phyloP scores from a whole-genome alignment of 1,284 basidiomycete genomes.

The Mycena sp. region DNA sequence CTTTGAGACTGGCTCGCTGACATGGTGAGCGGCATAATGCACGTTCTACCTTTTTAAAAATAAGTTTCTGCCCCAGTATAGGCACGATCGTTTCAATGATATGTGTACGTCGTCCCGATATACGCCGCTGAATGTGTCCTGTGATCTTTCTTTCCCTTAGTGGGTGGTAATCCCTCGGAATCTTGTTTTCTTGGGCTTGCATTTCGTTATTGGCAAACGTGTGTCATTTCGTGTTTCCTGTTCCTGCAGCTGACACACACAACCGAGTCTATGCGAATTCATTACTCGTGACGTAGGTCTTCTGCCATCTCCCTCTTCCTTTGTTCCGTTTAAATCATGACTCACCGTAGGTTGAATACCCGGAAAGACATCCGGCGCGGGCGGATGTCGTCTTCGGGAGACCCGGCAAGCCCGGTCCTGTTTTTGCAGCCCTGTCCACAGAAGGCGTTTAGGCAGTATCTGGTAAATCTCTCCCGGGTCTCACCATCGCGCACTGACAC shows the following conservation, averaged over 20 bases:
- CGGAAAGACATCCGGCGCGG: constrained; percentile 7
- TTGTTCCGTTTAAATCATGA: not conserved
- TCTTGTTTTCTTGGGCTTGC: constrained; percentile 25
- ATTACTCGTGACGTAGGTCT: constrained; percentile 20
- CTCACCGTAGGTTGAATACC: constrained; percentile 10
- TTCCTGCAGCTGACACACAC: not conserved
- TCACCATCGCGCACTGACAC: not conserved
- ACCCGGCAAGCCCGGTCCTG: not conserved
- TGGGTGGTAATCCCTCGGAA: constrained; percentile 33
- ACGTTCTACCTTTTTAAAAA: not conserved
- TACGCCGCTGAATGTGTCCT: too few relatives aligned
- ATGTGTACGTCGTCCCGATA: constrained; percentile 52
- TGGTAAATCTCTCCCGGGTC: not conserved
- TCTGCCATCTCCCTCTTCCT: not conserved
- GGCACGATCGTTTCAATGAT: constrained; percentile 57
- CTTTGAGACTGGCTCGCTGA: constrained; percentile 52
- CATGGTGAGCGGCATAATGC: too few relatives aligned
- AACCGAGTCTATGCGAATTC: constrained; percentile 20
- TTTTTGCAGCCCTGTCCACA: constrained; percentile 2
- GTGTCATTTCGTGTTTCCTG: not conserved
- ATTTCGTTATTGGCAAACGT: constrained; percentile 27
- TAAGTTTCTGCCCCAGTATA: constrained; percentile 24
- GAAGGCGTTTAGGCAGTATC: not conserved
- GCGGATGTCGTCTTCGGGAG: not conserved
- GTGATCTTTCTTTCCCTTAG: not conserved